These are phyloP conservation scores for Pontederia crassipes DNA, from an alignment of 176 grass and related monocot species.

Conservation along the genomic window DNA sequence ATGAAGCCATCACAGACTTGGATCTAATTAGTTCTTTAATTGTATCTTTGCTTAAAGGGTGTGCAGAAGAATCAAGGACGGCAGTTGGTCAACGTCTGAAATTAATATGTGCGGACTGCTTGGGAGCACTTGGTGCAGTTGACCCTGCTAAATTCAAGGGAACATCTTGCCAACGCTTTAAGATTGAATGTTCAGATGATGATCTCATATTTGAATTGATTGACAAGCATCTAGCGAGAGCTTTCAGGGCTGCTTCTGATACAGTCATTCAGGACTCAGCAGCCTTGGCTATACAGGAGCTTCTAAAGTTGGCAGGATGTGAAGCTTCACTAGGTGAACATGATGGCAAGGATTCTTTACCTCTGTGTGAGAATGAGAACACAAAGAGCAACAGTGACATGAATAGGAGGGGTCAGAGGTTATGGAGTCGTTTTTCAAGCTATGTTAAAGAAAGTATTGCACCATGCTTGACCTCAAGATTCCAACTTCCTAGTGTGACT, in stretches of 20 bases:
- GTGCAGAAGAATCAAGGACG: constrained; percentile 84
- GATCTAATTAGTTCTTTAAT: constrained; percentile 85
- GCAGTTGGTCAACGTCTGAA: constrained; percentile 79
- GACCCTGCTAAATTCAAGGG: constrained; percentile 94
- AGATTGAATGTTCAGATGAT: constrained; percentile 98
- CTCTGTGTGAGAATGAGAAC: background rate
- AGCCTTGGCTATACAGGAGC: constrained; percentile 96
- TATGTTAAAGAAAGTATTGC: constrained; percentile 97
- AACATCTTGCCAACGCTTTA: constrained; percentile 72
- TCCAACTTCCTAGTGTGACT: constrained; percentile 50
- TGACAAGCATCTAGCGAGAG: constrained; percentile 87
- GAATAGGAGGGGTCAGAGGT: constrained; percentile 62
- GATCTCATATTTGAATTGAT: constrained; percentile 99
- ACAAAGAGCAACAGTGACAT: constrained; percentile 26
- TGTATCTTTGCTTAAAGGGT: constrained; percentile 72
- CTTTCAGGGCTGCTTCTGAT: constrained; percentile 89
- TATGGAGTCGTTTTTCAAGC: constrained; percentile 83
- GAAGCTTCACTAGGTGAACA: constrained; percentile 49
- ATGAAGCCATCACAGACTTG: constrained; percentile 63
- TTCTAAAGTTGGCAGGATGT: constrained; percentile 76
- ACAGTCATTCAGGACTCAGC: constrained; percentile 89
- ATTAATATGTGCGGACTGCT: constrained; percentile 79
- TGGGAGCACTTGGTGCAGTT: constrained; percentile 86
- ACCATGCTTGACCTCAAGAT: constrained; percentile 88
- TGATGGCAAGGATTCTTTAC: constrained; percentile 18